Percentiles rank a stretch among this genome's conserved stretches.
phyloP scores from a whole-genome alignment of 495 filamentous ascomycete genomes.

The Aspergillus saccharolyticus region DNA sequence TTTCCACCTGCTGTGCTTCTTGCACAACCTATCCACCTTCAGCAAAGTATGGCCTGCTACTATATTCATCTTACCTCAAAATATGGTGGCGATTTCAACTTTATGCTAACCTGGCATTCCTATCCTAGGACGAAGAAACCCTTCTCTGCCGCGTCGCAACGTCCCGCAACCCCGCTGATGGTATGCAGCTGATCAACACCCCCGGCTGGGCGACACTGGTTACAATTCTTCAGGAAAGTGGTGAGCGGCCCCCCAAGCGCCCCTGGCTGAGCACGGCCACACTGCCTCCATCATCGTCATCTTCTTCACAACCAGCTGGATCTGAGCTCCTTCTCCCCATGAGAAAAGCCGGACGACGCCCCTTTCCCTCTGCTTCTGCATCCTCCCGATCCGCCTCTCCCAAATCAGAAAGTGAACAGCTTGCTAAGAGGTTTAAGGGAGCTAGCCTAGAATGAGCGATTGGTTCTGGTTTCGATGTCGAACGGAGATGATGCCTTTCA shows the following conservation, averaged over 20 bases:
- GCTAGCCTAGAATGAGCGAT: constrained; percentile 74
- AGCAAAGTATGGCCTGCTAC: constrained; percentile 59
- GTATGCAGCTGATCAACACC: constrained; percentile 74
- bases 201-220: constrained; percentile 89
- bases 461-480: constrained; percentile 6
- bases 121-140: constrained; percentile 74
- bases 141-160: constrained; percentile 81
- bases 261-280: constrained; percentile 46
- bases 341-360: constrained; percentile 28
- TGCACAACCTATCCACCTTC: constrained; percentile 73
- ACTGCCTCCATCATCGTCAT: background rate
- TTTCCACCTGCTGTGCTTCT: constrained; percentile 87
- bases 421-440: constrained; percentile 98
- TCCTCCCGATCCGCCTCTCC: constrained; percentile 37
- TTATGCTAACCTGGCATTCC: constrained; percentile 6
- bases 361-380: constrained; percentile 27
- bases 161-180: constrained; percentile 68
- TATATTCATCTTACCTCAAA: background rate
- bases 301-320: background rate
- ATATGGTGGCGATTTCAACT: constrained; percentile 7
- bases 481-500: background rate
- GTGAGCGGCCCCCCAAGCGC: constrained; percentile 92
- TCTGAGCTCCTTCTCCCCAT: constrained; percentile 28
- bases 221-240: constrained; percentile 88
- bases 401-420: constrained; percentile 58